Base-by-base conservation (phyloP, 1,139 yeast genomes). In the Groenewaldozyma auringiensis region DNA sequence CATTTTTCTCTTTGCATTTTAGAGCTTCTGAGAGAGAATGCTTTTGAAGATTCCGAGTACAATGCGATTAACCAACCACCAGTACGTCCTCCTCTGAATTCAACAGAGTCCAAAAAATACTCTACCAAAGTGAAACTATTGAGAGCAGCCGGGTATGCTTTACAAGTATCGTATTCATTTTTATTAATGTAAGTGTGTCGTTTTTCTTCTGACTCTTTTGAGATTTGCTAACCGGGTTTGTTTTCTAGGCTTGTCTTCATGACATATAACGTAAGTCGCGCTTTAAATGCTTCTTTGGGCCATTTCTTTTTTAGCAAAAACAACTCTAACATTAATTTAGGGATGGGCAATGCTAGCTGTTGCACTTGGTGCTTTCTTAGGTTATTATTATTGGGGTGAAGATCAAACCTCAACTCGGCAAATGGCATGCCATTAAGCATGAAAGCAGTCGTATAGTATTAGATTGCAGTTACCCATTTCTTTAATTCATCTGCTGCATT, bases 341-440 rank as follows among this genome's bases (percentile, higher is more conserved):
- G 87, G 92, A 3, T 84, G 88, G 87, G 73, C 80, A 43, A 83
- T 84, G 92, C 46, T 78, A 14, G 80, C 89, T 2, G 83, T 83
- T 22, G 80, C 77, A 0, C 53, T 73, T 2, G 94, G 94, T 1
- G 92, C 92, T 1, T 72, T 70, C 16, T 37, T 78, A 21, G 94
- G 94, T 1, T 73, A 79, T 56, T 78, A 72, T 56, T 38, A 76
- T 13, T 85, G 88, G 83, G 80, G 73, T 4, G 75, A 50, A 47
- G 63, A 53, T 11, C 48, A 50, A 39, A 49, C 57, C 3, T 61
- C 65, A 3, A 46, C 56, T 13, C 62, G 75, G 39, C 59, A 69
- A 3, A 59, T 78, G 69, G 70, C 78, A 3, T 78, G 83, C 51
- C 83, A 78, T 55, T 77, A 68, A 64, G 54, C 44, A 50, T 11